Percentiles rank a stretch among this genome's conserved stretches.
phyloP scores from a whole-genome alignment of 169 alveolate species.

The Plasmodium knowlesi region DNA sequence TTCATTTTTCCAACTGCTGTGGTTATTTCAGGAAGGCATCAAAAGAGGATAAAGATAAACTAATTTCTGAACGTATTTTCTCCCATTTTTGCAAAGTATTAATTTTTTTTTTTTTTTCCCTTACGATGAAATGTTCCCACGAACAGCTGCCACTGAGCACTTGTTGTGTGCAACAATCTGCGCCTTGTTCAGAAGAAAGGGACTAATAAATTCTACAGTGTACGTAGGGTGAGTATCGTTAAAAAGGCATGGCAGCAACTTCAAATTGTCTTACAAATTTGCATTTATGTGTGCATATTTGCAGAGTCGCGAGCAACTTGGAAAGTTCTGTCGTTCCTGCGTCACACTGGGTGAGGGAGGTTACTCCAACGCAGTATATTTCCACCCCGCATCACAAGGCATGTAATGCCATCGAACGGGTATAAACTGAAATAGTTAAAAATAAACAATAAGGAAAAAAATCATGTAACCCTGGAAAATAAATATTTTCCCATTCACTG shows the following conservation, averaged over 20 bases:
- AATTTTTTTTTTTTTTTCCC: background rate
- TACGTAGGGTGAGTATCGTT: background rate
- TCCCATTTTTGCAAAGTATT: background rate
- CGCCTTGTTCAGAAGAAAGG: background rate
- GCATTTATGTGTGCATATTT: background rate
- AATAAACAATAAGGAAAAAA: background rate
- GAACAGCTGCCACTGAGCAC: background rate
- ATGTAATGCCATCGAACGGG: background rate
- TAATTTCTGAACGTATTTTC: background rate
- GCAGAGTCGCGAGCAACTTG: background rate
- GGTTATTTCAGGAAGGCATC: background rate
- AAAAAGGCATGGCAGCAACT: background rate
- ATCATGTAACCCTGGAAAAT: background rate
- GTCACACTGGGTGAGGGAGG: background rate
- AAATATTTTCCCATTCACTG: conserved; percentile 7
- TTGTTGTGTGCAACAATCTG: conserved; percentile 1
- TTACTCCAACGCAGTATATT: background rate
- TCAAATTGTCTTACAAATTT: background rate
- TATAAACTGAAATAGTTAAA: background rate
- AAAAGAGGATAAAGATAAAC: background rate
- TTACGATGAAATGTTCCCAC: background rate
- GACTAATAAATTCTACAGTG: background rate
- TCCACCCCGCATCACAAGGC: background rate
- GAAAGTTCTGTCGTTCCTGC: background rate
- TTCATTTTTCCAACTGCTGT: background rate